These are phyloP conservation scores for Dothistroma septosporum DNA, from an alignment of 2,329 filamentous ascomycete genomes.

Conservation along the genomic window DNA sequence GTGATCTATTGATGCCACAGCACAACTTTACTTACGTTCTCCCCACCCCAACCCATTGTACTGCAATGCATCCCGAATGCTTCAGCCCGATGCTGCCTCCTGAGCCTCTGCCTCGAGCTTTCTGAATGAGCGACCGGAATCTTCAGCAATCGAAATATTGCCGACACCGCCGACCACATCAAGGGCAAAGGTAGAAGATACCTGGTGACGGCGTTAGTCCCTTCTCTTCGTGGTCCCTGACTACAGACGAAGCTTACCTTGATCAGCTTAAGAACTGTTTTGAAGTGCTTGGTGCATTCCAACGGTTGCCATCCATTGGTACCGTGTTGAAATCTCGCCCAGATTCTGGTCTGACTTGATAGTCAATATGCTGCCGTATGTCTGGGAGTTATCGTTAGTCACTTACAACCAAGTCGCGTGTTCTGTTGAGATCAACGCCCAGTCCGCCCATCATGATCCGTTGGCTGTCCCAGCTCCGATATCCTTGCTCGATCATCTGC, in stretches of 20 bases:
- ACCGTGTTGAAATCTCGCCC: background rate
- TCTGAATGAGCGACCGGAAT: no score
- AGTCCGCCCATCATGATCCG: background rate
- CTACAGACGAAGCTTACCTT: background rate
- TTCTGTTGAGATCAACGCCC: background rate
- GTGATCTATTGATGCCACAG: no score
- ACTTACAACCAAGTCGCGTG: no score
- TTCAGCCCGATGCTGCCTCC: no score
- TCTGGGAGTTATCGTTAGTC: no score
- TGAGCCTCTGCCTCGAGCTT: no score
- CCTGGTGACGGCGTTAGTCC: background rate
- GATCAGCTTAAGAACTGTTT: background rate
- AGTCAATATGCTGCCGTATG: background rate
- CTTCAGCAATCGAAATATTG: no score
- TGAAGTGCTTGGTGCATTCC: background rate
- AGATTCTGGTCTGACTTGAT: background rate
- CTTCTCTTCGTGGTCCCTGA: background rate
- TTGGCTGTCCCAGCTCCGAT: background rate
- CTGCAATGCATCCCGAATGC: no score
- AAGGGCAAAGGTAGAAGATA: background rate
- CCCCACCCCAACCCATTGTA: no score
- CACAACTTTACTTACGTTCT: no score
- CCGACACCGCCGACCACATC: background rate
- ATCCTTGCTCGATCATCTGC: no score
- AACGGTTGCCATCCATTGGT: background rate